Base-by-base conservation (phyloP, 495 filamentous ascomycete genomes). In the Talaromyces liani region DNA sequence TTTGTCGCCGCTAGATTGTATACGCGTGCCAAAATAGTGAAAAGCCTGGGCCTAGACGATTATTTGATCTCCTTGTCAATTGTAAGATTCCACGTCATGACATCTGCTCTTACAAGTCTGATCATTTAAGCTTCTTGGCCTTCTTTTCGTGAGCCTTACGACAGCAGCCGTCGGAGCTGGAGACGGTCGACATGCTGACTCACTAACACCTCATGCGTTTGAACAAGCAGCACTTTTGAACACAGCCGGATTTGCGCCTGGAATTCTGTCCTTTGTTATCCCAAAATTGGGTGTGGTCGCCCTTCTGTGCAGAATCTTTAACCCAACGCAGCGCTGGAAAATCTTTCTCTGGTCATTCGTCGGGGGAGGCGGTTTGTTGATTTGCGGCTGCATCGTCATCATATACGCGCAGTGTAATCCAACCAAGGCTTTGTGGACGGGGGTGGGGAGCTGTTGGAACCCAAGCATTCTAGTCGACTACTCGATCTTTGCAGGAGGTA, bases 201-300 rank as follows among this genome's bases (percentile, higher is more conserved):
- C 8, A 25, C 8, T 56, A 27, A 27, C n/a, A 24, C 2, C 12
- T 27, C 2, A 22, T 14, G 62, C 64, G 0, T 53, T 67, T 47
- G 69, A 71, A 34, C 60, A 45, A 29, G 72, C 68, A 20, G 61
- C 58, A 16, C 41, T 71, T 5, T 65, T 67, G 49, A 75, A 71
- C 45, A 62, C 63, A 20, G 57, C 69, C 22, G 66, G 66, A 10
- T 73, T 70, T 27, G 63, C 70, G 7, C 68, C 70, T 61, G 68
- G 72, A 8, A 71, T 73, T 20, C 27, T 73, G 10, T 72, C 71
- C 2, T 75, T 72, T 49, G 55, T 68, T 3, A 12, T 73, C 1
- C 70, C 71, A 31, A 75, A 75, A 49, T 62, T 75, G 8, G 72
- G 64, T 0, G 69, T 75, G 18, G 67, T 65, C 2, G 68, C 68